Base-by-base conservation (phyloP, 352 stramenopile genomes). In the Phytophthora palmivora region DNA sequence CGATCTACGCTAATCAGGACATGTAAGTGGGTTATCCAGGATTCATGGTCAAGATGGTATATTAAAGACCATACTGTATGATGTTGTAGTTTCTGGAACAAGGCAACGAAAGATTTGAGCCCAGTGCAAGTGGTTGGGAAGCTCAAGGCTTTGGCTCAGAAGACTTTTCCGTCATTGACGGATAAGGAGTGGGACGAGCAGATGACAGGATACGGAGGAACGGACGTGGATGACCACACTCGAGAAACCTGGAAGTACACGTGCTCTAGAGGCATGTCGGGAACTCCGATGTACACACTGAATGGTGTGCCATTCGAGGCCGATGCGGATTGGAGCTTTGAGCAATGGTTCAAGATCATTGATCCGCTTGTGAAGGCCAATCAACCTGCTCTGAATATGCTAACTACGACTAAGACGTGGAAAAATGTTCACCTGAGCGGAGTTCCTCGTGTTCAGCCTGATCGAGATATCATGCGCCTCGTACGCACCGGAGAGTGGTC, bases 161-260 rank as follows among this genome's bases (percentile, higher is more conserved):
- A 77, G 56, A 91, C 86, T 16, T 92, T 93, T 44, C 72, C 86
- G 8, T 60, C 57, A 5, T 62, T 95, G 37, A 88, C 75, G 10
- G 70, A 87, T 24, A 66, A 67, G 36, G 76, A 93, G 33, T 95
- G 86, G 86, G 70, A 74, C 2, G 74, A 85, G 16, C 78, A 75
- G 26, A 93, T 93, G 82, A 89, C 78, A 0, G 84, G 84, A 24
- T 90, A 88, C 30, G 86, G 86, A 45, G 84, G 86, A 59, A 93
- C 84, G 5, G 72, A 85, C 22, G 79, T 78, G 4, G 86, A 95
- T 58, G 70, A 76, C 21, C 68, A 74, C 33, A 65, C 77, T 3
- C 82, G 86, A 43, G 70, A 82, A 43, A 74, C 77, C 18, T 95
- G 86, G 86, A 95, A 95, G 66, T 92, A 95, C 73, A 75, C 80